Base-by-base conservation (phyloP, 805 yeast species). In the Sporopachydermia quercuum region DNA sequence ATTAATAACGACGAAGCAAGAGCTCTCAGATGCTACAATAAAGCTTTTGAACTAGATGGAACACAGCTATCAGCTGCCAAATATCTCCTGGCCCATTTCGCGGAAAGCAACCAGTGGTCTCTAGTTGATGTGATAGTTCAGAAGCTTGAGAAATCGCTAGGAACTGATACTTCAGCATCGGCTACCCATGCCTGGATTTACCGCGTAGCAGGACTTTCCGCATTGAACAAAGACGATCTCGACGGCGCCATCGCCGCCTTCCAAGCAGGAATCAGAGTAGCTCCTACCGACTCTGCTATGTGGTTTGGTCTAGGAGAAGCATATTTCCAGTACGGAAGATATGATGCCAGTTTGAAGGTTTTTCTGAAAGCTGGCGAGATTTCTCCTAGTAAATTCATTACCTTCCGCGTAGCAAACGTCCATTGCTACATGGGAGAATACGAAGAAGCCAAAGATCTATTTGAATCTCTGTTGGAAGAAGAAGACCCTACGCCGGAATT, bases 241-340 rank as follows among this genome's bases (percentile, higher is more conserved):
- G 74, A 73, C 1, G 76, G 75, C 41, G 94, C 98, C 0, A 79
- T 89, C 37, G 89, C 82, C 56, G 76, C 82, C 72, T 86, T 84
- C 53, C 98, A 91, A 57, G 71, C 76, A 18, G 86, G 96, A 1
- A 63, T 91, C 38, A 68, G 96, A 45, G 61, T 80, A 46, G 63
- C 76, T 35, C 62, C 79, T 0, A 46, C 52, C 40, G 96, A 91
- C 56, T 54, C 71, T 1, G 78, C 82, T 46, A 78, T 94, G 2
- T 89, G 97, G 96, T 65, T 81, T 18, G 96, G 96, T 1, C 62
- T 91, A n/a, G 98, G 98, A n/a, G 97, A 91, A 55, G 89, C 96
- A 0, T 91, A 91, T 55, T 64, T 70, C 40, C 71, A 76, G 17
- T 74, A 91, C 55, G 98, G 98, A 2, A 68, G 95, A 44, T 62